Conservation (phyloP, 2,329 filamentous ascomycete species). For the Aspergillus ibericus region DNA sequence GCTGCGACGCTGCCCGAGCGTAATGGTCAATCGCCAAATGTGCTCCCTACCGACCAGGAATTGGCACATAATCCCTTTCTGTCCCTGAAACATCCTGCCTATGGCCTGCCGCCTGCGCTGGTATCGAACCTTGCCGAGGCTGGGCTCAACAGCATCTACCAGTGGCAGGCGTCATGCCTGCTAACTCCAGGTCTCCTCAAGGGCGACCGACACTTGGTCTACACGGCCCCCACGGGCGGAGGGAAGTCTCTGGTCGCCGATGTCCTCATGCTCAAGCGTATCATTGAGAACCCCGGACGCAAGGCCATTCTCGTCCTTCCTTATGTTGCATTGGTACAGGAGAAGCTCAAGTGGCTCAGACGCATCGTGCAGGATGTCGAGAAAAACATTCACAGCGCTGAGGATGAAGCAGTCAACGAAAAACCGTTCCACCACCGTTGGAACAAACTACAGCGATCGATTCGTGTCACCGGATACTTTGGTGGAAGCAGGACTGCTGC, state of each 20-base stretch:
- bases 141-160: conserved; percentile 73
- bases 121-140: conserved; percentile 64
- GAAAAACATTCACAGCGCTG: conserved; percentile 35
- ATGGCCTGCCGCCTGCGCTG: conserved; percentile 61
- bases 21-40: conserved; percentile 28
- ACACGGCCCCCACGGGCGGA: conserved; percentile 75
- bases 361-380: conserved; percentile 63
- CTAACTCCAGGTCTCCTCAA: conserved; percentile 64
- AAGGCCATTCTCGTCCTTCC: conserved; percentile 74
- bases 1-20: conserved; percentile 18
- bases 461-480: conserved; percentile 72
- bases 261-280: conserved; percentile 70
- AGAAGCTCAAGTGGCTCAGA: conserved; percentile 74
- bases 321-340: conserved; percentile 77
- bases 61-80: conserved; percentile 50
- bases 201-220: conserved; percentile 71
- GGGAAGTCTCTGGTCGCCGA: conserved; percentile 74
- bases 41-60: conserved; percentile 54
- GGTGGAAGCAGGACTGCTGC: conserved; percentile 68
- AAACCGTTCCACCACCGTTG: conserved; percentile 51
- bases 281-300: conserved; percentile 62
- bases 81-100: conserved; percentile 62
- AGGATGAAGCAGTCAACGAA: conserved; percentile 36
- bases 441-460: conserved; percentile 57
- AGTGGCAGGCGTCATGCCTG: conserved; percentile 76